Evolutionary conservation across 495 filamentous ascomycete genomes (phyloP).

Genomic region (Chaetomium cochliodes): DNA sequence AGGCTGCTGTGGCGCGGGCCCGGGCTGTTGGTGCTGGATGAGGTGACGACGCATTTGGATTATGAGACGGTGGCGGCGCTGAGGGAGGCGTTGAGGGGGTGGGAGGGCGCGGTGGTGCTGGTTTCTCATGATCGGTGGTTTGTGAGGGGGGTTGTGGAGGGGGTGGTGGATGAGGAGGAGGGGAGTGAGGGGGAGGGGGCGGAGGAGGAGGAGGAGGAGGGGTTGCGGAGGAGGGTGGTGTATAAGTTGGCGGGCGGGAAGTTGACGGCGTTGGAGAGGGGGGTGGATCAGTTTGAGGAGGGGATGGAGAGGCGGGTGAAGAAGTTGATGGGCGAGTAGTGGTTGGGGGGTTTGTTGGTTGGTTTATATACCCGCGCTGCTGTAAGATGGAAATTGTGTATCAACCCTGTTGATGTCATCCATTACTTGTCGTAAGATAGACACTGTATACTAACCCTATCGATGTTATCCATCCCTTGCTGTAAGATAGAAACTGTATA

Average conservation of each 20-base stretch:
- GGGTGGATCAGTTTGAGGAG: slow-evolving; percentile 64
- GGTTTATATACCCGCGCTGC: not conserved
- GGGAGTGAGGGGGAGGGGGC: slow-evolving; percentile 48
- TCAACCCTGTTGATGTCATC: too few species aligned
- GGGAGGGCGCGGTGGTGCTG: slow-evolving; percentile 68
- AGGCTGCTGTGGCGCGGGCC: slow-evolving; percentile 64
- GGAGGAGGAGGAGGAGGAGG: slow-evolving; percentile 44
- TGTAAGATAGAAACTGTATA: not conserved
- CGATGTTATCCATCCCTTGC: too few species aligned
- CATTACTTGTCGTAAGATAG: not conserved
- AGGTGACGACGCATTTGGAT: slow-evolving; percentile 84
- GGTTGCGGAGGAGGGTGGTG: slow-evolving; percentile 52
- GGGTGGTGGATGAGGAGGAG: slow-evolving; percentile 54
- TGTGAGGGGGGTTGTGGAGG: slow-evolving; percentile 66
- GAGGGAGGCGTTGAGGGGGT: slow-evolving; percentile 59
- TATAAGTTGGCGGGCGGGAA: slow-evolving; percentile 59
- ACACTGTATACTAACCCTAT: not conserved
- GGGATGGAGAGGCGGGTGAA: slow-evolving; percentile 59
- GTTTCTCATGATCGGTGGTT: slow-evolving; percentile 80
- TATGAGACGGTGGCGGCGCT: slow-evolving; percentile 72
- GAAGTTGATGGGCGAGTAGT: slow-evolving; percentile 41
- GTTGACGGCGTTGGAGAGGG: slow-evolving; percentile 55
- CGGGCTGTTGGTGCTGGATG: slow-evolving; percentile 75
- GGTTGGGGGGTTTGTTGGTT: not conserved
- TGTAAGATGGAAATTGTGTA: not conserved